Base-by-base conservation (phyloP, 768 basidiomycete genomes). In the Mycena crocata region DNA sequence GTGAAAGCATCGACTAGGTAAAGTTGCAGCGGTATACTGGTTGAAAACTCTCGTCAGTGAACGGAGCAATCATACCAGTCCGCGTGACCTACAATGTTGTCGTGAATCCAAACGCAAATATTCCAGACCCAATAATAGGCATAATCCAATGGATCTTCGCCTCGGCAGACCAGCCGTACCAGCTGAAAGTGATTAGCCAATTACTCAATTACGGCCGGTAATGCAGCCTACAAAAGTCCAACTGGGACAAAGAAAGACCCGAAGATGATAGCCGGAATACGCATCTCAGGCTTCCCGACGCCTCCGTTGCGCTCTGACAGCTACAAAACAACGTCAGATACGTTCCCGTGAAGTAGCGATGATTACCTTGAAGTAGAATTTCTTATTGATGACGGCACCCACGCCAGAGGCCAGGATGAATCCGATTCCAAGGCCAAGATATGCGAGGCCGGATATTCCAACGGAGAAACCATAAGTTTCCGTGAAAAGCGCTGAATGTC, bases 131-230 rank as follows among this genome's bases (percentile, higher is more conserved):
- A 40, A 87, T 84, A 52, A 92, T 88, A 15, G 90, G 90, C 50
- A 57, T 89, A 35, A 93, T 90, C 91, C 90, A 93, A 71, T 93
- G 91, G 0, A 87, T 68, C 49, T 77, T 77, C 0, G 87, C 86
- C 63, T 90, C 80, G 5, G 91, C 92, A n/a, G 91, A 90, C 92
- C 92, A 93, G 23, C 92, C 92, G 72, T 91, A 93, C 92, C 92
- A 92, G 71, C 84, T 85, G 52, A 19, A 32, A 44, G 24, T 28
- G 30, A 24, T 24, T 44, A 26, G 4, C 24, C 34, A 37, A 46
- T 31, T 34, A 31, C 24, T 13, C 28, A 52, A 39, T 12, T 52
- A 57, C 26, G 5, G 9, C n/a, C 19, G 12, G 48, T 3, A 30
- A 31, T 37, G 32, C 24, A 23, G 80, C 90, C 72, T 72, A 90